Conservation (phyloP, 306 rosid species). For the Cyclanthera cordifolia region DNA sequence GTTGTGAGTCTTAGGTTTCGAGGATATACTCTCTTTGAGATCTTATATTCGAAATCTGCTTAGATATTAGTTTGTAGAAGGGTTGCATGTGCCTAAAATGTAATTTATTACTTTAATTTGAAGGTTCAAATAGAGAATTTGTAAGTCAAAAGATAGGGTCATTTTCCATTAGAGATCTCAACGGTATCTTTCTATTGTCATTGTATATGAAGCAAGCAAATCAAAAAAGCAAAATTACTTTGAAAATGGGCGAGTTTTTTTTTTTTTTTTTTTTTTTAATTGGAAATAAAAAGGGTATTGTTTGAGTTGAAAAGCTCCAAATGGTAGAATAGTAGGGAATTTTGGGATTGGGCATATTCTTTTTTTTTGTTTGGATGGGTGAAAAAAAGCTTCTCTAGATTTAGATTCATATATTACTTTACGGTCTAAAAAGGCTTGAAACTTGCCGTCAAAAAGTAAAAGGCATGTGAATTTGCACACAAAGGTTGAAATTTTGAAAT, state of each 20-base stretch:
- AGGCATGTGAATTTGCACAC: background rate
- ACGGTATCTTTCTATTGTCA: background rate
- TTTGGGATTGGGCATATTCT: background rate
- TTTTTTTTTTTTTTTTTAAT: background rate
- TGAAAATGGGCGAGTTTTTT: background rate
- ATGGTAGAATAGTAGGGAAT: background rate
- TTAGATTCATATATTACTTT: background rate
- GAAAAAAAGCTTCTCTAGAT: background rate
- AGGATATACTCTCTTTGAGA: too few relatives aligned
- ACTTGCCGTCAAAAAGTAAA: background rate
- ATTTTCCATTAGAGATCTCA: background rate
- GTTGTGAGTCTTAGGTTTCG: too few relatives aligned
- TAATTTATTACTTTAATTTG: too few relatives aligned
- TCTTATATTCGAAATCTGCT: too few relatives aligned
- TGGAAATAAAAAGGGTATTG: background rate
- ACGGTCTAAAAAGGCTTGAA: background rate
- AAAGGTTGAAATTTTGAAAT: background rate
- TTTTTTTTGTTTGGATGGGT: background rate
- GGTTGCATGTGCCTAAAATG: too few relatives aligned
- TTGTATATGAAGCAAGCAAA: background rate
- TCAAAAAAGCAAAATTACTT: background rate
- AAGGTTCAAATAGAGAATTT: background rate
- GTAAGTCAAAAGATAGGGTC: constrained; percentile 2
- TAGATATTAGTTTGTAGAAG: too few relatives aligned
- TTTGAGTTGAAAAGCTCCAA: background rate